Evolutionary conservation across 176 grass and related monocot species (phyloP).

Genomic region (Eragrostis curvula): DNA sequence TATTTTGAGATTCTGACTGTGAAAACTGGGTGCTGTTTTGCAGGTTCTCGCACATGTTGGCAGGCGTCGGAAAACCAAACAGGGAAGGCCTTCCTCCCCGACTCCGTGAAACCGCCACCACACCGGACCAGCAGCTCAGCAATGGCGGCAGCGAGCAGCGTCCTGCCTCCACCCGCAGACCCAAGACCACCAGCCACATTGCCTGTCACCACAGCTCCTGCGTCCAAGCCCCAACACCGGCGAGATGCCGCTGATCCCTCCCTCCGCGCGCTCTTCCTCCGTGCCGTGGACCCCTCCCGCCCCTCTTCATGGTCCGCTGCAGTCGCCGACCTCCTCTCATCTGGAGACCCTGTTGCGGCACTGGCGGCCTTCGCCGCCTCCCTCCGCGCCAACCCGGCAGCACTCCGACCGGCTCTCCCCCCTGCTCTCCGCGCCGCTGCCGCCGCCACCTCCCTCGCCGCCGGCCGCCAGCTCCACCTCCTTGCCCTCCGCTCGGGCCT

Average conservation of each 20-base stretch:
- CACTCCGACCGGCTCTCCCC: slow-evolving; percentile 58
- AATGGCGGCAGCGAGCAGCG: slow-evolving; percentile 20
- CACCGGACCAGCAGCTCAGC: not conserved
- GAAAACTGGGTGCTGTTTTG: no score
- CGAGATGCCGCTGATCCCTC: slow-evolving; percentile 2
- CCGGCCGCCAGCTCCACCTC: slow-evolving; percentile 82
- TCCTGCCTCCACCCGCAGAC: not conserved
- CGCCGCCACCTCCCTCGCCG: slow-evolving; percentile 48
- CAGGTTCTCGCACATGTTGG: no score
- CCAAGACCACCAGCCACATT: not conserved
- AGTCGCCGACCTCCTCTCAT: slow-evolving; percentile 67
- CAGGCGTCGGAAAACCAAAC: no score
- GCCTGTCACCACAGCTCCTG: not conserved
- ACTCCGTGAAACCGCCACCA: not conserved
- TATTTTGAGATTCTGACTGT: no score
- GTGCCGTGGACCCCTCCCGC: slow-evolving; percentile 57
- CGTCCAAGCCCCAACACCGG: not conserved
- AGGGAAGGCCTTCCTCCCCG: not conserved
- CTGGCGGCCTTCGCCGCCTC: slow-evolving; percentile 55
- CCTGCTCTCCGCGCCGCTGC: slow-evolving; percentile 64
- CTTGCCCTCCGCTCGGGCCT: slow-evolving; percentile 63
- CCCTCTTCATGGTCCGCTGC: slow-evolving; percentile 71
- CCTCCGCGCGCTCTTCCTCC: slow-evolving; percentile 59
- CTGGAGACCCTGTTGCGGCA: slow-evolving; percentile 52
- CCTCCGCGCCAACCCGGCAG: slow-evolving; percentile 45